phyloP scores from a whole-genome alignment of 2,329 filamentous ascomycete genomes.

The Botrytis aclada region DNA sequence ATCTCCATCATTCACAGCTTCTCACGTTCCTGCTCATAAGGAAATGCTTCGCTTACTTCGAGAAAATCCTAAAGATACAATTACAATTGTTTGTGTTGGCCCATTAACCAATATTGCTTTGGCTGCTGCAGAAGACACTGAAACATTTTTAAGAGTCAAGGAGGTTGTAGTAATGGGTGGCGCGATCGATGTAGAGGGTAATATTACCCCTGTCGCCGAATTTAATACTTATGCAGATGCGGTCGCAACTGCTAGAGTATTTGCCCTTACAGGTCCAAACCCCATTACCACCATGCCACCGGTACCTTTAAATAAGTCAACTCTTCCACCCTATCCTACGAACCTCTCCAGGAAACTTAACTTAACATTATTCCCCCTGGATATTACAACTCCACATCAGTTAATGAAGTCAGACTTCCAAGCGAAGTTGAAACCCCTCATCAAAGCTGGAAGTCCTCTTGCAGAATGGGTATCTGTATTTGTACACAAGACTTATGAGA shows the following conservation, averaged over 20 bases:
- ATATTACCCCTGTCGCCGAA: slow-evolving; percentile 81
- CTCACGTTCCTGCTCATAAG: slow-evolving; percentile 68
- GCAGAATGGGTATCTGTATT: slow-evolving; percentile 72
- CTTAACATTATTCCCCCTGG: slow-evolving; percentile 70
- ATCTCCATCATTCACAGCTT: slow-evolving; percentile 68
- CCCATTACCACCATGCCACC: slow-evolving; percentile 81
- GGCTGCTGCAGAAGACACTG: slow-evolving; percentile 82
- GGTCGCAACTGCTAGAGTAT: slow-evolving; percentile 71
- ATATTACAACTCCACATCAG: slow-evolving; percentile 71
- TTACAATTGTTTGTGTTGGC: slow-evolving; percentile 87
- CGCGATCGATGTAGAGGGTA: slow-evolving; percentile 73
- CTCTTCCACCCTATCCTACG: slow-evolving; percentile 60
- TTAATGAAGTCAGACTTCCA: slow-evolving; percentile 60
- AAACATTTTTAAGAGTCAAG: slow-evolving; percentile 83
- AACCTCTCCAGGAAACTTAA: slow-evolving; percentile 61
- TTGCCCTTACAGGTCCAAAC: slow-evolving; percentile 69
- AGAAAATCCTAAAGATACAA: slow-evolving; percentile 76
- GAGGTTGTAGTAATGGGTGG: slow-evolving; percentile 97
- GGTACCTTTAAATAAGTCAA: slow-evolving; percentile 49
- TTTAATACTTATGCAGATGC: slow-evolving; percentile 95
- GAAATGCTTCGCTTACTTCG: slow-evolving; percentile 85
- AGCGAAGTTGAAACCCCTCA: slow-evolving; percentile 51
- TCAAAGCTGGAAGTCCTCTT: slow-evolving; percentile 65
- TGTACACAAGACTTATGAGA: slow-evolving; percentile 65
- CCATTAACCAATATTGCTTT: slow-evolving; percentile 92